These are phyloP conservation scores for Rutstroemia sp. DNA, from an alignment of 2,329 filamentous ascomycete genomes.

Conservation along the genomic window DNA sequence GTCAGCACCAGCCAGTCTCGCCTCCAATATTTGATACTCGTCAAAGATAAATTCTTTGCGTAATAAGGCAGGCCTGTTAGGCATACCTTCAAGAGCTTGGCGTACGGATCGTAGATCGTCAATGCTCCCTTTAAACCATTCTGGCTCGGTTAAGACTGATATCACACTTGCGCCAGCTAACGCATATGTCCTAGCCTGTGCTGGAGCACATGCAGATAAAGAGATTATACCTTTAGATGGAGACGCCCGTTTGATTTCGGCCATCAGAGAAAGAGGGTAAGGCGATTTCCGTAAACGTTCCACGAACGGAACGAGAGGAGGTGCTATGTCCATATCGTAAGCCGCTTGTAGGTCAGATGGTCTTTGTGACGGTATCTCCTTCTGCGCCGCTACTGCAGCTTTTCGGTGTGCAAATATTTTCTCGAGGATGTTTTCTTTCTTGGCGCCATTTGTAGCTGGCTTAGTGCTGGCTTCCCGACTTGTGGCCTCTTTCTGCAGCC, in stretches of 20 bases:
- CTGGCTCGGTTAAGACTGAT: slow-evolving; percentile 94
- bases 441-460: slow-evolving; percentile 31
- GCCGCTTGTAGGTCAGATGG: slow-evolving; percentile 77
- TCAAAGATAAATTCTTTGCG: slow-evolving; percentile 98
- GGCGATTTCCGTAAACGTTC: slow-evolving; percentile 72
- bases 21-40: slow-evolving; percentile 96
- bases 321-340: slow-evolving; percentile 77
- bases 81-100: slow-evolving; percentile 82
- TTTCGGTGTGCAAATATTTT: slow-evolving; percentile 81
- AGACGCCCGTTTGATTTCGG: slow-evolving; percentile 93
- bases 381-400: slow-evolving; percentile 70
- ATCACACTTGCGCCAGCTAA: slow-evolving; percentile 93
- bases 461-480: slow-evolving; percentile 19
- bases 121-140: slow-evolving; percentile 98
- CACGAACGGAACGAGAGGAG: slow-evolving; percentile 75
- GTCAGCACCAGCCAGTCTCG: slow-evolving; percentile 84
- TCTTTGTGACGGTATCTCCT: slow-evolving; percentile 75
- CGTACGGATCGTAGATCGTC: slow-evolving; percentile 85
- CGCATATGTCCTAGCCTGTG: slow-evolving; percentile 86
- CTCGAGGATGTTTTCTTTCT: slow-evolving; percentile 80
- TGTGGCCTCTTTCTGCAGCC: slow-evolving; percentile 39
- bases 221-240: slow-evolving; percentile 95
- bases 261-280: slow-evolving; percentile 88
- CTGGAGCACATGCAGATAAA: slow-evolving; percentile 76
- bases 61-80: slow-evolving; percentile 83